Base-by-base conservation (phyloP, 345 rosid species). In the Sonneratia caseolaris region DNA sequence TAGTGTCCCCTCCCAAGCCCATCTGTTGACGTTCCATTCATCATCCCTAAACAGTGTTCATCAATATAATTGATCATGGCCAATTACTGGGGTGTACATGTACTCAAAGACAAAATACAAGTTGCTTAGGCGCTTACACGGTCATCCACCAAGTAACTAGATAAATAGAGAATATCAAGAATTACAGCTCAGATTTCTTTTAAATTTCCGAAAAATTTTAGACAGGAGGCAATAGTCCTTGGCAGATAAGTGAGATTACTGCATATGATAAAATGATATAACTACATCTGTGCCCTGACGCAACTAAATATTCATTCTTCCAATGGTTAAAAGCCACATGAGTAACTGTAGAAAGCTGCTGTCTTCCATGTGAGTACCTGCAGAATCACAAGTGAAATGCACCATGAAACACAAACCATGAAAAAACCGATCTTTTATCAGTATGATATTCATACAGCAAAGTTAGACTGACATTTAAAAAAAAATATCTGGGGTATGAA, bases 361-460 rank as follows among this genome's bases (percentile, higher is more conserved):
- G 83, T 92, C 86, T 88, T 91, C 80, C 99, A 81, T 12, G 99
- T 97, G 42, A 98, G 99, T 88, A 96, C 92, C 98, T 92, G 96
- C 93, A 89, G 66, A 61, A 84, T 64, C 80, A 76, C 48, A 72
- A 45, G 13, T 24, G n/a, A 71, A 76, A 71, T 74, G 68, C 47
- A 74, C 42, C 67, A 32, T 45, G 13, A 22, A 45, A 19, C n/a
- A 38, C 51, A 22, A 37, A 45, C 19, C 70, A 42, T n/a, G 2
- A 68, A 68, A n/a, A 18, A 3, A 0, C 1, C 35, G 4, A 27
- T 11, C 35, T 43, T 8, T 47, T 24, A 27, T 45, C 15, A 42
- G 3, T 35, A n/a, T 32, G 1, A 7, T 16, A 43, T 45, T 16
- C 18, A 67, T 15, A 66, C 18, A 37, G n/a, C 7, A 12, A 22